Percentiles rank a stretch among this genome's conserved stretches.
These are phyloP conservation scores for Xylaria sp. DNA, from an alignment of 2,329 filamentous ascomycete genomes.

Conservation along the genomic window DNA sequence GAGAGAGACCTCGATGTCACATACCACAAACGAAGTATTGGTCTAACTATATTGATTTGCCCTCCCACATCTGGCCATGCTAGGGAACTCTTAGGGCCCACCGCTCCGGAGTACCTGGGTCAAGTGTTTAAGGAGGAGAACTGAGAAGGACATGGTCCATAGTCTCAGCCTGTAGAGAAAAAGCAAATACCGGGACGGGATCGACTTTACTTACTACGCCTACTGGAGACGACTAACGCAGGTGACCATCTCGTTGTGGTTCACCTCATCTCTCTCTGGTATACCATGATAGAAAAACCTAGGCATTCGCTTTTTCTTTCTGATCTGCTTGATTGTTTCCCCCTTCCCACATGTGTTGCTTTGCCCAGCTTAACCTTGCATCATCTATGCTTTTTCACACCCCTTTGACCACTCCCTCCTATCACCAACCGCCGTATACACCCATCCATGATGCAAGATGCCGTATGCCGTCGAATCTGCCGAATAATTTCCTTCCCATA, in stretches of 20 bases:
- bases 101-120: constrained; percentile 27
- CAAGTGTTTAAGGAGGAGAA: constrained; percentile 17
- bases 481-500: constrained; percentile 48
- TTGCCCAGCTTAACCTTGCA: constrained; percentile 18
- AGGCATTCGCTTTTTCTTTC: constrained; percentile 22
- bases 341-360: constrained; percentile 32
- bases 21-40: constrained; percentile 34
- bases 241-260: constrained; percentile 30
- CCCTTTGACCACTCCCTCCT: constrained; percentile 28
- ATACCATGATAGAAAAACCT: constrained; percentile 33
- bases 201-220: constrained; percentile 34
- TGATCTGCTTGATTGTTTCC: constrained; percentile 23
- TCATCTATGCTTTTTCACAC: constrained; percentile 24
- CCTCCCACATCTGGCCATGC: constrained; percentile 29
- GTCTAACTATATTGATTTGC: constrained; percentile 30
- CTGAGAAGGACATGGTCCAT: constrained; percentile 23
- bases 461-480: constrained; percentile 48
- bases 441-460: constrained; percentile 49
- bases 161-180: constrained; percentile 36
- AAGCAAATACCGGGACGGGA: constrained; percentile 35
- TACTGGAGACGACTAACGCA: constrained; percentile 31
- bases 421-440: constrained; percentile 34
- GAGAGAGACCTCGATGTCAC: constrained; percentile 31
- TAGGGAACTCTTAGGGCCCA: constrained; percentile 34
- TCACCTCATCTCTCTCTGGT: constrained; percentile 30